phyloP scores from a whole-genome alignment of 164 flowering plant genomes.

The Chimonanthus salicifolius region DNA sequence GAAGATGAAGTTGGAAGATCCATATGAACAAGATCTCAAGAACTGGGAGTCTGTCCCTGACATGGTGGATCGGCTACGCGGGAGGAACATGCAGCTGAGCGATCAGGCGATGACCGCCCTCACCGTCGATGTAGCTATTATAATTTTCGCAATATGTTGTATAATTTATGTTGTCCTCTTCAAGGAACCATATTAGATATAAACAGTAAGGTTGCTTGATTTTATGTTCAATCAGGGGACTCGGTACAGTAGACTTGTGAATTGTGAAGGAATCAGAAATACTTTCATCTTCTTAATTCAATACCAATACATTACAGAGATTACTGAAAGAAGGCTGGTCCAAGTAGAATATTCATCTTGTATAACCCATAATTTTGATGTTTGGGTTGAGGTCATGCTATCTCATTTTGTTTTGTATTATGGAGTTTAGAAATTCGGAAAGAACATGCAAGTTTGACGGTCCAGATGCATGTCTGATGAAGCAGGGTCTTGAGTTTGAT shows the following conservation, averaged over 20 bases:
- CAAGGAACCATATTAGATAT: conserved; percentile 24
- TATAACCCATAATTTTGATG: too few species aligned
- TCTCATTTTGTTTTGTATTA: too few species aligned
- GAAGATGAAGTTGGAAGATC: conserved; percentile 71
- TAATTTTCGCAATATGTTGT: conserved; percentile 48
- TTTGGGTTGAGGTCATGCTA: too few species aligned
- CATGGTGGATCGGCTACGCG: conserved; percentile 79
- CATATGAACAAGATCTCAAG: conserved; percentile 46
- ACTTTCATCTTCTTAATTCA: too few species aligned
- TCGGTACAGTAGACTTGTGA: not conserved
- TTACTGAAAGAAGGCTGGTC: not conserved
- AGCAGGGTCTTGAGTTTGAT: too few species aligned
- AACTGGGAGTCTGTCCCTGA: conserved; percentile 55
- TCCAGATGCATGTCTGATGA: too few species aligned
- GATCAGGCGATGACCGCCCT: conserved; percentile 79
- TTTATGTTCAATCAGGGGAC: not conserved
- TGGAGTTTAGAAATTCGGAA: too few species aligned
- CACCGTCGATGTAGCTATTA: conserved; percentile 47
- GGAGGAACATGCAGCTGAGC: conserved; percentile 66
- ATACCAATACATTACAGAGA: not conserved
- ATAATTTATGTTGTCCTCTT: conserved; percentile 49
- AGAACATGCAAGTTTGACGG: too few species aligned
- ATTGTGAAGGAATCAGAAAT: not conserved
- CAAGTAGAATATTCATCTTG: too few species aligned
- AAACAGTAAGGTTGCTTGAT: not conserved